Conservation (phyloP, 192 early-diverging fungal species). For the Mortierella claussenii region DNA sequence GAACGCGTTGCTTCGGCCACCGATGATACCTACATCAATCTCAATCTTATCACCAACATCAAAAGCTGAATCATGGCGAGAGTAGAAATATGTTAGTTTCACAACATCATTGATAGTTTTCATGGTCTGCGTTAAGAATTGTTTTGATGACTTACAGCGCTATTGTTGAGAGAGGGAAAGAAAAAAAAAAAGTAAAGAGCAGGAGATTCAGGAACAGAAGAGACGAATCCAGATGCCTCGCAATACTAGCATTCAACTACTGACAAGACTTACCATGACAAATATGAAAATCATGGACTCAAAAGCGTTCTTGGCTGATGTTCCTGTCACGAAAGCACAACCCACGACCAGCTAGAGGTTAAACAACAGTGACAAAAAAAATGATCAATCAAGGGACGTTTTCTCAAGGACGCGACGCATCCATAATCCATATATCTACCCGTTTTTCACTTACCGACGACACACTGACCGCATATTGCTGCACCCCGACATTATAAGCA, state of each 20-base stretch:
- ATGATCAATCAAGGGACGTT: not conserved
- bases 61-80: constrained; percentile 39
- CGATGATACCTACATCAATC: constrained; percentile 1
- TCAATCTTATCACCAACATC: constrained; percentile 41
- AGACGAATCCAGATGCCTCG: no score
- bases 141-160: constrained; percentile 22
- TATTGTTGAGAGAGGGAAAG: constrained; percentile 3
- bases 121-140: no score
- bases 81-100: no score
- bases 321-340: constrained; percentile 43
- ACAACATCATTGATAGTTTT: no score
- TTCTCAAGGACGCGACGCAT: no score
- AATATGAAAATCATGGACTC: constrained; percentile 51
- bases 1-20: no score
- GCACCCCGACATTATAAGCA: constrained; percentile 34
- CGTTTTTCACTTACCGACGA: constrained; percentile 42
- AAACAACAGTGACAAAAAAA: not conserved
- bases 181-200: no score
- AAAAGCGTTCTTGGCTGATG: constrained; percentile 47
- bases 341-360: constrained; percentile 30
- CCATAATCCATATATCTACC: no score
- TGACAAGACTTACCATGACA: constrained; percentile 36
- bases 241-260: no score
- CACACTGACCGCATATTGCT: constrained; percentile 42
- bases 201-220: no score